A percentile compares a stretch with the other conserved stretches of the same genome.
Conservation (phyloP, 192 early-diverging fungal genomes). For the Bifiguratus adelaidae region DNA sequence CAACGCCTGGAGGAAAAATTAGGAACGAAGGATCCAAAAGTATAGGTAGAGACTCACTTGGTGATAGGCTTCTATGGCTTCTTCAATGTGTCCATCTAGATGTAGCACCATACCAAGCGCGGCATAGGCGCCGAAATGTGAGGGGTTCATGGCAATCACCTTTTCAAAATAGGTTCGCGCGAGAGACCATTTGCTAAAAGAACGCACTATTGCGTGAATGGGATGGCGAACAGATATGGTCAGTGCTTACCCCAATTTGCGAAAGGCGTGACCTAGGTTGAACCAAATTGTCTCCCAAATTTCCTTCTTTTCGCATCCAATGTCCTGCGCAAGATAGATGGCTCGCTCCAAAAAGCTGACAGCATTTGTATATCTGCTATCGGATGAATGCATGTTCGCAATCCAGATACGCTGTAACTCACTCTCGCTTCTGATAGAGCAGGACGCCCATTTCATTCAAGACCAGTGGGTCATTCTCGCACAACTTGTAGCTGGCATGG, state of each 20-base stretch:
- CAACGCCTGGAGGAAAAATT: constrained; percentile 10
- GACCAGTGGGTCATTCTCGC: constrained; percentile 51
- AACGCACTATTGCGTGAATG: background rate
- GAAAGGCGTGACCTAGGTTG: constrained; percentile 60
- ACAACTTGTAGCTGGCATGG: constrained; percentile 29
- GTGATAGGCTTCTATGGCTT: constrained; percentile 48
- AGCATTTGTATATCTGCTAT: constrained; percentile 36
- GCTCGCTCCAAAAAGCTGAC: constrained; percentile 40
- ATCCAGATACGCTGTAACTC: constrained; percentile 6
- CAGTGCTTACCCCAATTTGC: constrained; percentile 37
- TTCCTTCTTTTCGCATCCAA: constrained; percentile 21
- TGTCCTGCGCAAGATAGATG: constrained; percentile 29
- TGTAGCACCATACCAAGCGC: constrained; percentile 49
- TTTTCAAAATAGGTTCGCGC: constrained; percentile 28
- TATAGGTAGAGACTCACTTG: constrained; percentile 8
- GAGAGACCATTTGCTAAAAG: constrained; percentile 19
- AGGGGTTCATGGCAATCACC: constrained; percentile 20
- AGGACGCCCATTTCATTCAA: constrained; percentile 65
- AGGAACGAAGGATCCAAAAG: background rate
- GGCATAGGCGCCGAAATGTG: constrained; percentile 29
- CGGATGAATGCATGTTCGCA: background rate
- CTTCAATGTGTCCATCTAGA: constrained; percentile 25
- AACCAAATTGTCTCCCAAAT: constrained; percentile 52
- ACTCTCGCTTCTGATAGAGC: constrained; percentile 37
- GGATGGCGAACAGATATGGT: background rate